Base-by-base conservation (phyloP, 2,329 filamentous ascomycete genomes). In the Colletotrichum orbiculare region DNA sequence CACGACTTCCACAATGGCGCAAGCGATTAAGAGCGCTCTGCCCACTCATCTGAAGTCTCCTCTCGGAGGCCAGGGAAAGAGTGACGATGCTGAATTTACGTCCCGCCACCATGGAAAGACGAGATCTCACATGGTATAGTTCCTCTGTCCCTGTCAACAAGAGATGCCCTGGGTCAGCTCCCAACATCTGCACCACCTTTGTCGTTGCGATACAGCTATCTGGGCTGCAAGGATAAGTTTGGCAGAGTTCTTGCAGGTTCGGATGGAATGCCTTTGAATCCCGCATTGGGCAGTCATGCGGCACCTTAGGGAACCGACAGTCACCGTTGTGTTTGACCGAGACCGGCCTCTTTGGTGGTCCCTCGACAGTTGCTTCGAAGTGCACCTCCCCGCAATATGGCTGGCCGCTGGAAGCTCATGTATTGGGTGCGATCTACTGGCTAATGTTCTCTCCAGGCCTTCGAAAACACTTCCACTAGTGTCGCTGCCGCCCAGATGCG, bases 401-500 rank as follows among this genome's bases (percentile, higher is more conserved):
- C 33, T 37, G 33, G 45, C 17, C 10, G 49, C n/a, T 43, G 11
- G 6, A 37, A 8, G 25, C 25, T 25, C 33, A 53, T 15, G 33
- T 4, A 35, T 6, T 38, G 17, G 12, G 25, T 37, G 35, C 34
- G 48, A 64, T 39, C 57, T 54, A 64, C 74, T 83, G 77, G 82
- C 75, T 63, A 43, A 52, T 64, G 13, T 48, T 2, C 45, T 10
- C n/a, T 41, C 43, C 73, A 98, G 96, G 96, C 96, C 68, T 99
- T 99, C 79, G 96, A 99, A 83, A 98, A 98, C 88, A 97, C 96
- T 72, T 97, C 95, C 61, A 99, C 96, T 76, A 97, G 93, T 74
- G 95, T 99, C 71, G 96, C 96, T 68, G 96, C 96, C 61, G 96
- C 94, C 67, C 96, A 99, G 85, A 99, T 99, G 96, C 93, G 96